Evolutionary conservation across 345 rosid genomes (phyloP).

Genomic region (Geranium rotundifolium): DNA sequence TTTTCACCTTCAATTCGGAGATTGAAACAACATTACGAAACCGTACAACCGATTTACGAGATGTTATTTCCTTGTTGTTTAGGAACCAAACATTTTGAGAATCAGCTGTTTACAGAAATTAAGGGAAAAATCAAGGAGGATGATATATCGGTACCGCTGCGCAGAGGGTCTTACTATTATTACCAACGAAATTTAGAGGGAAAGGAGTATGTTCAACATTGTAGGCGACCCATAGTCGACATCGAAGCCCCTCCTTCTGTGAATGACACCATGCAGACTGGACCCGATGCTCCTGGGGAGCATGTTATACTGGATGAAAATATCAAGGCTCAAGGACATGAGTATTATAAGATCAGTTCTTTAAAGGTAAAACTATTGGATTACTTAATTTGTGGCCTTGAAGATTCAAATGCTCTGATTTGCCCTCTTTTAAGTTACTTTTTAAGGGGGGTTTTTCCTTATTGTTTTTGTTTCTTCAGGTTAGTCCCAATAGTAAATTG

Average conservation of each 20-base stretch:
- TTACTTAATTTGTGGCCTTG: not conserved
- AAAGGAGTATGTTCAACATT: slow-evolving; percentile 73
- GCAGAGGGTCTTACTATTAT: slow-evolving; percentile 65
- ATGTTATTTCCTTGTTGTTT: not conserved
- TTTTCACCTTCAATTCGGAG: not conserved
- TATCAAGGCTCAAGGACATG: slow-evolving; percentile 43
- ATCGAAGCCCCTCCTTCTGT: slow-evolving; percentile 42
- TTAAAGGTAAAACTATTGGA: slow-evolving; percentile 35
- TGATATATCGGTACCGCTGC: slow-evolving; percentile 61
- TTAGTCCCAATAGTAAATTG: slow-evolving; percentile 62
- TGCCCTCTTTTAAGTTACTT: not conserved
- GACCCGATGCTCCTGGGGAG: slow-evolving; percentile 69
- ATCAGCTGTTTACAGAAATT: slow-evolving; percentile 56
- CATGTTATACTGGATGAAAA: slow-evolving; percentile 84
- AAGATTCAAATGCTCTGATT: not conserved
- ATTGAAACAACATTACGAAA: not conserved
- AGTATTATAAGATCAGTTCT: slow-evolving; percentile 48
- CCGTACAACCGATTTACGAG: not conserved
- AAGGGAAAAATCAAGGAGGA: slow-evolving; percentile 80
- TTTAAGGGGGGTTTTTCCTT: not conserved
- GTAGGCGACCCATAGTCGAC: slow-evolving; percentile 40
- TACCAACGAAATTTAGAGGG: slow-evolving; percentile 61
- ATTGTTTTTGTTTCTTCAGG: slow-evolving; percentile 25
- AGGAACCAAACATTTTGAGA: slow-evolving; percentile 66
- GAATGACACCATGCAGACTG: slow-evolving; percentile 57